Base-by-base conservation (phyloP, 1,139 yeast genomes). In the Waltiozyma sp. region DNA sequence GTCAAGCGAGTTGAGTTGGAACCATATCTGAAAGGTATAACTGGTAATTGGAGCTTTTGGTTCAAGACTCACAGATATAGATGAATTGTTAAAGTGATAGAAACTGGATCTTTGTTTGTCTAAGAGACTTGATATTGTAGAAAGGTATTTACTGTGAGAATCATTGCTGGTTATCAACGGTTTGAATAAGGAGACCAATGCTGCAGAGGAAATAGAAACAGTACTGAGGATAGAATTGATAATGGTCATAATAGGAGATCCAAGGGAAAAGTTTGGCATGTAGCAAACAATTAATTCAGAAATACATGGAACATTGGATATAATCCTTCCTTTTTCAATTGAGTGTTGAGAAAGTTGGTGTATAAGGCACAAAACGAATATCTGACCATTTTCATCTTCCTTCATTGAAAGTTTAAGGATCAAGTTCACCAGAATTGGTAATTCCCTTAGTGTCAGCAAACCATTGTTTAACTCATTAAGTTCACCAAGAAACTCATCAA, bases 1-100 rank as follows among this genome's bases (percentile, higher is more conserved):
- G 4, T 31, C 34, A n/a, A n/a, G 34, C 9, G 34, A 15, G 33
- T 47, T 50, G 28, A 52, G 33, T 19, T 46, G 49, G 14, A 54
- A 31, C 58, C 57, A 54, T n/a, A 46, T 26, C 28, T 51, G 56
- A 7, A 42, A 28, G 0, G 58, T 55, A 15, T 50, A 53, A 14
- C 47, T 46, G 13, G 38, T 28, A 1, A 39, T 9, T 0, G 11
- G 19, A 3, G 35, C 11, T 13, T 41, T 39, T 1, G 47, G 26
- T 0, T 16, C 24, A 4, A 44, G n/a, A 1, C 42, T 41, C 3
- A 51, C 31, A 1, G 44, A 28, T 1, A 54, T 23, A 0, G 48
- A 38, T 3, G 59, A 49, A 16, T 47, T 43, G 7, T 43, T 37
- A 24, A 55, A 44, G 13, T 41, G 47, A 37, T 52, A 43, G 24